Evolutionary conservation across 2,329 filamentous ascomycete genomes (phyloP), one percentile per base, ranked within the genome.

Genomic region (Phyllosticta capitalensis): DNA sequence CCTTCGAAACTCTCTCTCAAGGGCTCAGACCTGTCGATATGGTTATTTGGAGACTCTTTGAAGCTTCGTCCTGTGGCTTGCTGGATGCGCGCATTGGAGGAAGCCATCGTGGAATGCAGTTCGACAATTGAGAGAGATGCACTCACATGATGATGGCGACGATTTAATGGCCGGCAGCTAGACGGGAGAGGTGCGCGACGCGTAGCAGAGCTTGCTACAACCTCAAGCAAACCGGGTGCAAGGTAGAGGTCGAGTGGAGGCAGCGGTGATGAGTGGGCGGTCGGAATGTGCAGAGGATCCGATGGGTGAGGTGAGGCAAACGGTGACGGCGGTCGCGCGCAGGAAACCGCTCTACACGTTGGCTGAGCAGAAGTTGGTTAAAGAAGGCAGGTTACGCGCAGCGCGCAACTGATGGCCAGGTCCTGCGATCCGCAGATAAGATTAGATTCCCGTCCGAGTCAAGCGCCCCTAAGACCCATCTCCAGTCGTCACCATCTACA

Each of bases 1-100:
- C 90, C 91, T 72, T 97, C 92, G 77, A 99, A 99, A 71, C 88
- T 94, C 84, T 99, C 94, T 82, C 83, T 86, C 14, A 59, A 30
- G 51, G 58, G 58, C 45, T 59, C 58, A 52, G 58, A 55, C 58
- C 58, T 59, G 9, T 48, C 14, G 5, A 6, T 17, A n/a, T 45
- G 17, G 38, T 45, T 45, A 45, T 45, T 45, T 45, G 4, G 38
- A 19, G 17, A n/a, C 17, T 45, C 38, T n/a, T 45, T 6, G 14
- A n/a, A 7, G 17, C 6, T n/a, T 17, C 17, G 17, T n/a, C 38
- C 14, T 45, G 38, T 12, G n/a, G 14, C 17, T 45, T 12, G n/a
- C 14, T 2, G 14, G 14, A n/a, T 45, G 38, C 14, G 38, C 38
- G 14, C 38, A 45, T 45, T n/a, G 14, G 7, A 3, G 14, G 14